Base-by-base conservation (phyloP, 148 eudicot genomes). In the Salicornia ramosissima region DNA sequence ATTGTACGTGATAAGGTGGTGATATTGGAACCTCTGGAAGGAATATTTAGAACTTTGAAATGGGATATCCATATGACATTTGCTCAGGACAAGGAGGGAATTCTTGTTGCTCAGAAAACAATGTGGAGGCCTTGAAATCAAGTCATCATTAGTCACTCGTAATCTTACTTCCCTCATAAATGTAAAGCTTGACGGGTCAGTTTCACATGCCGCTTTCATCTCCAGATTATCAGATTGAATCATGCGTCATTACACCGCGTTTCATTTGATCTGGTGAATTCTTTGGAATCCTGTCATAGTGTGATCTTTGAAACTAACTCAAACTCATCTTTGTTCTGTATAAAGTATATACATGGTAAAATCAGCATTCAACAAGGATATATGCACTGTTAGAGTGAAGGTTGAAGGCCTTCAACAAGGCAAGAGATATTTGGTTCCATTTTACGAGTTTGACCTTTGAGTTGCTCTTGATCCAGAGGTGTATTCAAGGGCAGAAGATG, bases 11-110 rank as follows among this genome's bases (percentile, higher is more conserved):
- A 95, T 78, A 91, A 91, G 79, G 84, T 85, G 31, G 85, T 83
- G 34, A 87, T 91, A 64, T 80, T 94, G 49, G 87, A 84, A 47
- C 86, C 96, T 12, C 73, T 94, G 22, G 97, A 94, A 77, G 84
- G 75, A 29, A 91, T 94, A 61, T 78, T 94, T 68, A 87, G 87
- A 76, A 84, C 90, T 77, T 77, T 90, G 84, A 90, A 89, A 28
- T 90, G 96, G 97, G 97, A 94, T 21, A 90, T 94, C 33, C 91
- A 87, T 13, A 80, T 94, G 97, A 89, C 93, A 26, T 94, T 83
- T 72, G 72, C 85, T 57, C 84, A 94, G 67, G 88, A 76, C 18
- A 87, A 88, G 71, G 99, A 94, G 68, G 99, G 99, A 25, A 80
- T 94, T 64, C 83, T 94, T 15, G 86, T 85, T 71, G 88, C 89